phyloP scores from a whole-genome alignment of 768 basidiomycete genomes.

The Boletellus emodensis region DNA sequence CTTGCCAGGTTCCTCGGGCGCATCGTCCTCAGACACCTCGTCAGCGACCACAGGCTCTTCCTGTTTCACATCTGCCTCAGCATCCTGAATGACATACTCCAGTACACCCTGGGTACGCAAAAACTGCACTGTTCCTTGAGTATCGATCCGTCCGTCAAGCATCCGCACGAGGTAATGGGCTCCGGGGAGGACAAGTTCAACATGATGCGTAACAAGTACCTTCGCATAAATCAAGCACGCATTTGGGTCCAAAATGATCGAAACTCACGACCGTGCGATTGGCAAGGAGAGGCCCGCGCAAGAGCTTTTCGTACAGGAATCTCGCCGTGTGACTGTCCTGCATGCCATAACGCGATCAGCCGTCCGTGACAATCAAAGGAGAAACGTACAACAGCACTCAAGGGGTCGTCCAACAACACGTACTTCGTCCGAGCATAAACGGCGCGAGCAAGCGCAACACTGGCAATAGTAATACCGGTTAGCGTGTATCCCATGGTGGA shows the following conservation, averaged over 20 bases:
- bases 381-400: conserved; percentile 71
- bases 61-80: conserved; percentile 46
- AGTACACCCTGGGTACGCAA: conserved; percentile 59
- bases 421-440: conserved; percentile 69
- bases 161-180: conserved; percentile 72
- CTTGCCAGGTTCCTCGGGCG: background rate
- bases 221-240: conserved; percentile 15
- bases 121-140: conserved; percentile 64
- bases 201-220: conserved; percentile 79
- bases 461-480: conserved; percentile 15
- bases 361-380: background rate
- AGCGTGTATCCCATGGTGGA: background rate
- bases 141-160: conserved; percentile 78
- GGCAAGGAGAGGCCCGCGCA: conserved; percentile 61
- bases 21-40: conserved; percentile 12
- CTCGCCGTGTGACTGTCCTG: conserved; percentile 70
- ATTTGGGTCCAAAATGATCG: background rate
- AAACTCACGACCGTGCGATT: conserved; percentile 63
- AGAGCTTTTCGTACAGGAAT: conserved; percentile 56
- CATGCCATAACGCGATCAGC: background rate
- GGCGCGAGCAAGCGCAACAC: conserved; percentile 79
- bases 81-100: conserved; percentile 54
- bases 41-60: conserved; percentile 32
- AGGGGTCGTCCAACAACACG: conserved; percentile 75
- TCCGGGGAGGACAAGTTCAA: conserved; percentile 75